Conservation (phyloP, 306 rosid genomes). For the Gastrolobium bilobum region DNA sequence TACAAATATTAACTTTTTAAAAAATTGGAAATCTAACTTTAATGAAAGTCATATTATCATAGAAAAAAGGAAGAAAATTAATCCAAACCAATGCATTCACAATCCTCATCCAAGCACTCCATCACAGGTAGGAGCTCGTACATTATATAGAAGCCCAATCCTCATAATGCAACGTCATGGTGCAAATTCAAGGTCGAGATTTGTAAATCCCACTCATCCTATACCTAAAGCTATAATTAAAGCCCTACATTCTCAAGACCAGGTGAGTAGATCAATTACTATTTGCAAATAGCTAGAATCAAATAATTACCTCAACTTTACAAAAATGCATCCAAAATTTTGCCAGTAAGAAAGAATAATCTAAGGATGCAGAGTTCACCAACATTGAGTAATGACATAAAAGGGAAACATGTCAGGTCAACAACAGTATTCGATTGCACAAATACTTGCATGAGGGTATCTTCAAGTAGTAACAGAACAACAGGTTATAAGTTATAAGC, state of each 20-base stretch:
- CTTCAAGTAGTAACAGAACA: slow-evolving; percentile 10
- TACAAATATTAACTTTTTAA: background rate
- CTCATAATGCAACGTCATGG: background rate
- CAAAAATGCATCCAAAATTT: background rate
- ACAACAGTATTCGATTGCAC: background rate
- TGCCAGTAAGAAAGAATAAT: background rate
- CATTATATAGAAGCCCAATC: background rate
- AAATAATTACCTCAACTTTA: background rate
- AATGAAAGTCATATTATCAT: background rate
- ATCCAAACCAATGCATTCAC: background rate
- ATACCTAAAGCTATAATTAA: slow-evolving; percentile 7
- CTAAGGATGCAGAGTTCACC: background rate
- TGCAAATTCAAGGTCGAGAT: background rate
- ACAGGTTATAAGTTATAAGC: background rate
- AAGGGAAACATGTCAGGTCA: background rate
- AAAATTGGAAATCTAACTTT: background rate
- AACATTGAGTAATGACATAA: background rate
- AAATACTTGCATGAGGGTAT: background rate
- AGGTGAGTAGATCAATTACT: background rate
- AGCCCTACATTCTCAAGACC: slow-evolving; percentile 31
- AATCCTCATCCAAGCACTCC: background rate
- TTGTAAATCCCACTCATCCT: background rate
- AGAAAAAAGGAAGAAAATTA: background rate
- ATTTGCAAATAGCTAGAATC: background rate
- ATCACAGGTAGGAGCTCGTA: background rate